Evolutionary conservation across 768 basidiomycete genomes (phyloP).

Genomic region (Suillus variegatus): DNA sequence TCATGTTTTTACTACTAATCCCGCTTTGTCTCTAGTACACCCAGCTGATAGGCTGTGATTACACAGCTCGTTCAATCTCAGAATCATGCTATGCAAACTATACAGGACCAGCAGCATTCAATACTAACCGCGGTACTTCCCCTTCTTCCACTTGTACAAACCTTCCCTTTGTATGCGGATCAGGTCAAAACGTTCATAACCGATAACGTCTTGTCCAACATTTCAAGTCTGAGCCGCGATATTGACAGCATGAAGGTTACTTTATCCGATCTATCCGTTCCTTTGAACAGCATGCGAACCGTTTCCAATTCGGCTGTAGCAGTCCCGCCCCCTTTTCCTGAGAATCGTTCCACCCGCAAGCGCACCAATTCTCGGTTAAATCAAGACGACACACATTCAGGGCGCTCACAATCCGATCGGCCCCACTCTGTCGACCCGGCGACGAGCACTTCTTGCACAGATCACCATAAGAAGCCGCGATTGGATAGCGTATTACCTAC

Average conservation of each 20-base stretch:
- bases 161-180: constrained; percentile 56
- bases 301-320: background rate
- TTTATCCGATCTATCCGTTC: background rate
- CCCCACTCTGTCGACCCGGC: background rate
- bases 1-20: constrained; percentile 5
- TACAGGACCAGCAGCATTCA: constrained; percentile 54
- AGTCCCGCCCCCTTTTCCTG: background rate
- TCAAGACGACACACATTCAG: background rate
- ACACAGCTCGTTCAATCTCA: constrained; percentile 51
- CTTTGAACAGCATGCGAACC: background rate
- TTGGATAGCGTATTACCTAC: background rate
- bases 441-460: background rate
- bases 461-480: constrained; percentile 2
- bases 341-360: background rate
- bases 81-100: constrained; percentile 49
- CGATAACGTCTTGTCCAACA: constrained; percentile 19
- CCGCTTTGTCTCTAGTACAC: constrained; percentile 28
- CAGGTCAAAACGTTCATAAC: constrained; percentile 21
- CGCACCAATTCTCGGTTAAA: constrained; percentile 1
- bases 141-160: constrained; percentile 60
- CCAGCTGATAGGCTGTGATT: constrained; percentile 8
- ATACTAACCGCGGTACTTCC: constrained; percentile 58
- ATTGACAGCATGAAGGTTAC: constrained; percentile 18
- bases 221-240: constrained; percentile 17
- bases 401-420: background rate